phyloP scores from a whole-genome alignment of 1,139 yeast genomes.

The Pichia sp. region DNA sequence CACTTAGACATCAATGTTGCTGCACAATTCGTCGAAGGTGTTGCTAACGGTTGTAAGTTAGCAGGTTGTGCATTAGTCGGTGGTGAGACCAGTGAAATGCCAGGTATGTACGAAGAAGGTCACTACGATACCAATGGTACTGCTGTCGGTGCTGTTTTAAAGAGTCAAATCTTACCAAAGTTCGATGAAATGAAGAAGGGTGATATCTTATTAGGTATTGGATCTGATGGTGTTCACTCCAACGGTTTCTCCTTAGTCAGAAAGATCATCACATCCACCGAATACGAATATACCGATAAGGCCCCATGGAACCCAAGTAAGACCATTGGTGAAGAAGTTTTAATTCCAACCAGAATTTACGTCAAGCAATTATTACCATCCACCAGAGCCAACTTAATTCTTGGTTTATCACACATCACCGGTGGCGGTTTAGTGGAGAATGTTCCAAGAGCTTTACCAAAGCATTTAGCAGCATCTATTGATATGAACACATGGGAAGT shows the following conservation, averaged over 20 bases:
- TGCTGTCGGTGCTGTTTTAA: constrained; percentile 97
- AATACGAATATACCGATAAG: constrained; percentile 60
- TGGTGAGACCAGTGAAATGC: constrained; percentile 99
- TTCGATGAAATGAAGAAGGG: constrained; percentile 67
- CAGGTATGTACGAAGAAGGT: constrained; percentile 94
- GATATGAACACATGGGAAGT: constrained; percentile 82
- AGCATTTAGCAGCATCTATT: constrained; percentile 71
- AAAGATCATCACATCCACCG: constrained; percentile 79
- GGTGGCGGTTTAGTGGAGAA: constrained; percentile 99
- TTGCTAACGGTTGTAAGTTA: constrained; percentile 92
- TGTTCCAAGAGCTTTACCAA: constrained; percentile 92
- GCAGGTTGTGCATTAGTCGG: constrained; percentile 99
- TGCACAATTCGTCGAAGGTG: constrained; percentile 89
- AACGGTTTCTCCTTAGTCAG: constrained; percentile 97
- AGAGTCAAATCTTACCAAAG: constrained; percentile 71
- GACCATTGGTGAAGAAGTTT: constrained; percentile 81
- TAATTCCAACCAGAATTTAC: constrained; percentile 91
- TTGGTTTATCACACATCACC: constrained; percentile 95
- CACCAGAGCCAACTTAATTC: constrained; percentile 61
- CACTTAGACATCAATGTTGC: constrained; percentile 83
- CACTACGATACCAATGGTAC: constrained; percentile 99
- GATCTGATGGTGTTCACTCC: constrained; percentile 92
- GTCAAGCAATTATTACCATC: constrained; percentile 86
- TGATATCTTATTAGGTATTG: constrained; percentile 81
- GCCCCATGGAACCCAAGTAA: constrained; percentile 86